Evolutionary conservation across 805 yeast genomes (phyloP).

Genomic region (Metschnikowia dekortorum): DNA sequence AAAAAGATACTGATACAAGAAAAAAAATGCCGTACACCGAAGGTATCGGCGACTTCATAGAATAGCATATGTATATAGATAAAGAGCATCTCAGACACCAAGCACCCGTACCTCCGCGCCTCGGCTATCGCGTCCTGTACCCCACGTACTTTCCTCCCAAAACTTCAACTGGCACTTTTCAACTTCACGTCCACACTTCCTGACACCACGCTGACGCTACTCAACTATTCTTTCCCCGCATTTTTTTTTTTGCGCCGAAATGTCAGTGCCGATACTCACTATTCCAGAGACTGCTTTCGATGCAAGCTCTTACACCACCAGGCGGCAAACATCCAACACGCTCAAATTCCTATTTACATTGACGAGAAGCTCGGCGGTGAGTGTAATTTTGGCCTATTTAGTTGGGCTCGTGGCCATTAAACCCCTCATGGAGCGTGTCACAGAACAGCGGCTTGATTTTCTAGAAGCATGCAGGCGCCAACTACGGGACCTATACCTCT

Average conservation of each 20-base stretch:
- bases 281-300: constrained; percentile 41
- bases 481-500: constrained; percentile 34
- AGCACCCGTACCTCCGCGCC: constrained; percentile 11
- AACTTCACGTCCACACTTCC: too few species aligned
- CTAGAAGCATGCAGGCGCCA: constrained; percentile 29
- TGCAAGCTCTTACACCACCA: constrained; percentile 20
- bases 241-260: not conserved
- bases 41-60: constrained; percentile 25
- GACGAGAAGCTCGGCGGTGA: constrained; percentile 32
- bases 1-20: constrained; percentile 1
- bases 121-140: constrained; percentile 4
- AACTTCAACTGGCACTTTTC: too few species aligned
- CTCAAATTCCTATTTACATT: constrained; percentile 26
- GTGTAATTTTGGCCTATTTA: constrained; percentile 26
- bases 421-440: constrained; percentile 31
- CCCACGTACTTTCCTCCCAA: not conserved
- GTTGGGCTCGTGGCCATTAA: constrained; percentile 30
- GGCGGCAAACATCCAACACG: constrained; percentile 21
- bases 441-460: constrained; percentile 29
- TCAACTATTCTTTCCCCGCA: not conserved
- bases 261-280: constrained; percentile 32
- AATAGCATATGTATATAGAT: constrained; percentile 15
- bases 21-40: constrained; percentile 18
- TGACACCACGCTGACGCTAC: not conserved
- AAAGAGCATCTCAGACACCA: not conserved